Evolutionary conservation across 345 rosid genomes (phyloP).

Genomic region (Gossypium anomalum): DNA sequence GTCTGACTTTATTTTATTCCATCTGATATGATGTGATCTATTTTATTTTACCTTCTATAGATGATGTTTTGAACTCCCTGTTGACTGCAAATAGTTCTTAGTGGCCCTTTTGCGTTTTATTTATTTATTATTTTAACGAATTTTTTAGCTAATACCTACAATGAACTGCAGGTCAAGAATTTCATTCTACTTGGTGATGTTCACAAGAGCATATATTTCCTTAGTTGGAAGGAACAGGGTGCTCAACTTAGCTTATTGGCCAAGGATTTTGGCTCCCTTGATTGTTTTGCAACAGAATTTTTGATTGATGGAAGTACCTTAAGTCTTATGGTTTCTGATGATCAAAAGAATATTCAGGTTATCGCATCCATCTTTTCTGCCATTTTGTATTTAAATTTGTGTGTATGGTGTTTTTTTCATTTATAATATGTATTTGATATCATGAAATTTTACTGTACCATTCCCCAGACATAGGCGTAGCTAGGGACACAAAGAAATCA

Average conservation of each 20-base stretch:
- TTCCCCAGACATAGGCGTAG: neutral
- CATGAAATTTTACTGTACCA: neutral
- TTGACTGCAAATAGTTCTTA: neutral
- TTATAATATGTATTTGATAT: neutral
- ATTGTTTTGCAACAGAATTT: constrained; percentile 93
- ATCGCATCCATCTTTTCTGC: constrained; percentile 13
- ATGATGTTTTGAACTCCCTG: neutral
- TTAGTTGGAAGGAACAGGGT: constrained; percentile 98
- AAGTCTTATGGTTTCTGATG: constrained; percentile 89
- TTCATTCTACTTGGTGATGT: constrained; percentile 88
- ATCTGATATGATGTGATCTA: constrained; percentile 9
- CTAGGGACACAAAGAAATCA: neutral
- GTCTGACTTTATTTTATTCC: constrained; percentile 13
- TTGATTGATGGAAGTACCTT: constrained; percentile 94
- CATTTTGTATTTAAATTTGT: neutral
- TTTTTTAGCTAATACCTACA: constrained; percentile 13
- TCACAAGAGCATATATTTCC: constrained; percentile 92
- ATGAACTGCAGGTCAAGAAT: constrained; percentile 71
- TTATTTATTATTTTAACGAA: constrained; percentile 4
- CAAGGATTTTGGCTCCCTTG: constrained; percentile 92
- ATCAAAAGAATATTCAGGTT: constrained; percentile 94
- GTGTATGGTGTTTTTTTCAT: neutral
- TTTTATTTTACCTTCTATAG: constrained; percentile 7
- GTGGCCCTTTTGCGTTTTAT: neutral
- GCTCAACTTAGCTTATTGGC: constrained; percentile 90